Base-by-base conservation (phyloP, 192 early-diverging fungal genomes). In the Fimicolochytrium jonesii region DNA sequence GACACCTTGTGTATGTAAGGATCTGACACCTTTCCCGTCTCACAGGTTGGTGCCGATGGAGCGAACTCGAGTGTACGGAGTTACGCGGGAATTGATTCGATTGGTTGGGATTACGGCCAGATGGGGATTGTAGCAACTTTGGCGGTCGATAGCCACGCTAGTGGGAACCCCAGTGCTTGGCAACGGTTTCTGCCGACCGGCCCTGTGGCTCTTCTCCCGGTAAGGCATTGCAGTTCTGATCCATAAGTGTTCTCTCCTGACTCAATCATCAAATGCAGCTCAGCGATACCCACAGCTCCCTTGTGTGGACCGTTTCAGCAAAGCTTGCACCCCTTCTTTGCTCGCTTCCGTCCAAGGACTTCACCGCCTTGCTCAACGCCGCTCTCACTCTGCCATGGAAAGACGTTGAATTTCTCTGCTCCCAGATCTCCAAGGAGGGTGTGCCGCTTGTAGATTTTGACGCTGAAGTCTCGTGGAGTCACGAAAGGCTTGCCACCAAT, bases 161-260 rank as follows among this genome's bases (percentile, higher is more conserved):
- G 50, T 28, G 59, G 65, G 33, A 84, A 90, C 64, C 69, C 80
- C 23, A 88, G 91, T 0, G 93, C 93, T 4, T 98, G 89, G 85
- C 93, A 98, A 77, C 78, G 94, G 49, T 98, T 97, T 65, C 77
- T 98, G 33, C 94, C 94, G 4, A 87, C 89, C 0, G 96, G 96
- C 2, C 93, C 96, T 0, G 84, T 98, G 42, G 93, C 94, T 4
- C 76, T 95, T 69, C 77, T 98, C 35, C 96, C 96, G n/a, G 87
- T 92, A 80, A 61, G 76, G 54, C 30, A 25, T 13, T 22, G 22
- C 10, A n/a, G n/a, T n/a, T n/a, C n/a, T n/a, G n/a, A n/a, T n/a
- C n/a, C n/a, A n/a, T n/a, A 22, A 49, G 13, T 20, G 23, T 44
- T 1, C 20, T 28, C 4, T 13, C 7, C 15, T 23, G 11, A 18